These are phyloP conservation scores for Aspergillus clavatus DNA, from an alignment of 2,329 filamentous ascomycete genomes.

Conservation along the genomic window DNA sequence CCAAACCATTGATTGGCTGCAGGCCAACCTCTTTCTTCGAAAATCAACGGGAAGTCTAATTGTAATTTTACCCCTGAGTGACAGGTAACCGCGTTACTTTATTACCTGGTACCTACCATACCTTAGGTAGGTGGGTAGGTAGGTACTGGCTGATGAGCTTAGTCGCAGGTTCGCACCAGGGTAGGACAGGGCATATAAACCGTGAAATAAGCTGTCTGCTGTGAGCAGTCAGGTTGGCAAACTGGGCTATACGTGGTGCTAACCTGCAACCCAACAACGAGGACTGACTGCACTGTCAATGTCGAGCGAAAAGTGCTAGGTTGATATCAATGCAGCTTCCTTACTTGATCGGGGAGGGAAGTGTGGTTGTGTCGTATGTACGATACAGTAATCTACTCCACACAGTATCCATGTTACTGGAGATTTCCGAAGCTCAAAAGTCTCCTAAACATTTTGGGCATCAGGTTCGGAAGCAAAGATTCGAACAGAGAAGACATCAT, in stretches of 20 bases:
- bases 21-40: background rate
- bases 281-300: background rate
- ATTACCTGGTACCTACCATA: too few species aligned
- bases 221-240: background rate
- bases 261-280: background rate
- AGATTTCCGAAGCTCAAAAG: background rate
- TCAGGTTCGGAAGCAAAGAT: too few species aligned
- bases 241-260: background rate
- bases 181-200: background rate
- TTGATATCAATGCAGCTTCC: background rate
- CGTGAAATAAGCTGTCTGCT: conserved; percentile 1
- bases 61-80: background rate
- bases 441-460: background rate
- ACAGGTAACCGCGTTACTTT: background rate
- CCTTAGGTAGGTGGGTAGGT: background rate
- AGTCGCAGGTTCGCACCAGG: too few species aligned
- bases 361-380: background rate
- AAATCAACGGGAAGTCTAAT: background rate
- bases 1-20: background rate
- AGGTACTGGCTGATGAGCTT: too few species aligned
- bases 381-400: background rate
- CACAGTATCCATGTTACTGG: background rate
- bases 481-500: too few species aligned
- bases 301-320: background rate
- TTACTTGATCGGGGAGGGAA: too few species aligned